Percentiles rank a stretch among this genome's conserved stretches.
Conservation (phyloP, 129 eudicot species). For the Dittrichia graveolens region DNA sequence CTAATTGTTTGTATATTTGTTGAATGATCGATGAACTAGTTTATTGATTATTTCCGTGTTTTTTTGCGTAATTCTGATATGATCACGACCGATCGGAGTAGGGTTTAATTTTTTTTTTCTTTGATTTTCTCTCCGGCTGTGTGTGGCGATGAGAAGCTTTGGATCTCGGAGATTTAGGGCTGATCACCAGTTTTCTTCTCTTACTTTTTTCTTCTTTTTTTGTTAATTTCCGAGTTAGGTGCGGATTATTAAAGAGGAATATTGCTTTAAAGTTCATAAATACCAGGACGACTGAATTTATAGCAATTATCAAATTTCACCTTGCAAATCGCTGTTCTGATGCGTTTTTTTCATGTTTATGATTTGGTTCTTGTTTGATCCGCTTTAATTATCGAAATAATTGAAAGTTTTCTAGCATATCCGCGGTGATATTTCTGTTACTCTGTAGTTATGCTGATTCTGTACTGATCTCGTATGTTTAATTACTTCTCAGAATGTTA, state of each 20-base stretch:
- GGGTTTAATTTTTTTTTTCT: not conserved
- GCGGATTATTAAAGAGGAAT: conserved; percentile 8
- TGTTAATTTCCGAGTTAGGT: conserved; percentile 20
- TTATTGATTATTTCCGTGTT: not conserved
- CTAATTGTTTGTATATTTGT: not conserved
- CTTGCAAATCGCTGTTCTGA: conserved; percentile 1
- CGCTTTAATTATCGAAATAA: not conserved
- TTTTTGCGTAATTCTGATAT: not conserved
- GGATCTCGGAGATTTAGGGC: conserved; percentile 29
- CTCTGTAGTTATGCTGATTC: not conserved
- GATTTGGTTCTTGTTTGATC: conserved; percentile 19
- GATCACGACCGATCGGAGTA: conserved; percentile 31
- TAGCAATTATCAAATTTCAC: not conserved
- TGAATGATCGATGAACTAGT: conserved; percentile 19
- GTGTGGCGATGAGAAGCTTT: conserved; percentile 6
- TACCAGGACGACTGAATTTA: not conserved
- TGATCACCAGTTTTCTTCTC: not conserved
- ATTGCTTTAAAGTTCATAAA: conserved; percentile 14
- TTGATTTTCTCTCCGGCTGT: conserved; percentile 4
- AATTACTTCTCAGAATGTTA: not conserved
- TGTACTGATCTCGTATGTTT: not conserved
- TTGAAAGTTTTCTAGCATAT: not conserved
- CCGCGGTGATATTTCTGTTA: not conserved
- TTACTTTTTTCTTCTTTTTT: not conserved
- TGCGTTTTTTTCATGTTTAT: not conserved